Evolutionary conservation across 1,284 basidiomycete species (phyloP).

Genomic region (Crepidotus sp.): DNA sequence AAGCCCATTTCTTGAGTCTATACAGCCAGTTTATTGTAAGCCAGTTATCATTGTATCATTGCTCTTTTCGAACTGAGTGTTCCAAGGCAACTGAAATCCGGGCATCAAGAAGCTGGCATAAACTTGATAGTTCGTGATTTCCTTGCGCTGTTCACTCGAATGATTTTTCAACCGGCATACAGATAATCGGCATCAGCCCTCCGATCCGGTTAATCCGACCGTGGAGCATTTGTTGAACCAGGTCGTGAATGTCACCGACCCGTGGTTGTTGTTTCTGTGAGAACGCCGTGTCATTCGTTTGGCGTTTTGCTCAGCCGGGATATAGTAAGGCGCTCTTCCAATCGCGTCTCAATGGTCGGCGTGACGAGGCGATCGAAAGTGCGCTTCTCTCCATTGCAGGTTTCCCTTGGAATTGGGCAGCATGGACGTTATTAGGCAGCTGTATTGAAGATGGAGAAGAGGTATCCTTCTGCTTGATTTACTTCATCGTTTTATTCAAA

Average conservation of each 20-base stretch:
- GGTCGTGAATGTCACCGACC: conserved; percentile 56
- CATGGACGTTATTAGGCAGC: conserved; percentile 77
- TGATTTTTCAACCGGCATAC: neutral
- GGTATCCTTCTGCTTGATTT: conserved; percentile 35
- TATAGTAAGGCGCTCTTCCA: conserved; percentile 73
- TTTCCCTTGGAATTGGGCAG: conserved; percentile 95
- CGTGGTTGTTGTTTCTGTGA: conserved; percentile 82
- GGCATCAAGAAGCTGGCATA: conserved; percentile 64
- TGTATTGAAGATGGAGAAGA: conserved; percentile 87
- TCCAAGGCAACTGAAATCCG: conserved; percentile 58
- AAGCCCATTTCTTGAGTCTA: conserved; percentile 68
- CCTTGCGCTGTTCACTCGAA: conserved; percentile 1
- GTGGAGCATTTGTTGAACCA: conserved; percentile 54
- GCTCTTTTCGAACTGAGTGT: conserved; percentile 7
- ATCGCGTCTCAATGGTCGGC: conserved; percentile 57
- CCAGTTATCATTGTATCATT: conserved; percentile 14
- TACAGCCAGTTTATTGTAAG: conserved; percentile 85
- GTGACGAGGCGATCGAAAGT: conserved; percentile 82
- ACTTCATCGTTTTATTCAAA: neutral
- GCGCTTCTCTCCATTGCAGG: conserved; percentile 70
- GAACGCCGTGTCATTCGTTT: conserved; percentile 21
- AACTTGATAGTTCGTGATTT: conserved; percentile 50
- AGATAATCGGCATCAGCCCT: conserved; percentile 70
- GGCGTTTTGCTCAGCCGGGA: conserved; percentile 1
- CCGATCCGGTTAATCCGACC: conserved; percentile 58